Percentiles rank a stretch among this genome's conserved stretches.
phyloP scores from a whole-genome alignment of 306 rosid genomes.

The Alnus rubra region DNA sequence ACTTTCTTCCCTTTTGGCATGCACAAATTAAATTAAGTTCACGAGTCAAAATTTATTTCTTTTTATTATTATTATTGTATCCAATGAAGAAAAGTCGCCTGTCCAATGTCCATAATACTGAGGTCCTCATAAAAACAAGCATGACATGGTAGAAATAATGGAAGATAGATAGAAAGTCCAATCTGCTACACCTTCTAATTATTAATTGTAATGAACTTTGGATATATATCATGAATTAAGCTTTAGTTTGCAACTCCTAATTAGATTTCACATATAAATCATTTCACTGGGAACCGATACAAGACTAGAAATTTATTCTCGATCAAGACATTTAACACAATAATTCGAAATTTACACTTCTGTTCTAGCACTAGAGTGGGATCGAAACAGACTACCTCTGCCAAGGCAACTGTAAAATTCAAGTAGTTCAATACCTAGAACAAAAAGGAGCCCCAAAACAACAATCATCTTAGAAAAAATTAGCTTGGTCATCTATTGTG shows the following conservation, averaged over 20 bases:
- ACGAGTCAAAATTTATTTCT: too few species aligned
- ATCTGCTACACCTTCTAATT: too few species aligned
- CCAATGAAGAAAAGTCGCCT: conserved; percentile 10
- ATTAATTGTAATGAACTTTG: too few species aligned
- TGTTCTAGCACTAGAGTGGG: conserved; percentile 13
- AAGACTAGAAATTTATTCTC: conserved; percentile 8
- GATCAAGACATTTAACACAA: conserved; percentile 8
- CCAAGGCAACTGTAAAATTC: conserved; percentile 22
- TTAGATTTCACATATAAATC: neutral
- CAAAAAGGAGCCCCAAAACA: conserved; percentile 11
- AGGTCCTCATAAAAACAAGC: neutral
- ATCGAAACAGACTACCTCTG: conserved; percentile 21
- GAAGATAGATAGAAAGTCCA: neutral
- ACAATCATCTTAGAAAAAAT: conserved; percentile 32
- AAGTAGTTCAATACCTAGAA: conserved; percentile 31
- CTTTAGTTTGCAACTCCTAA: too few species aligned
- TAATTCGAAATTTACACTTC: conserved; percentile 24
- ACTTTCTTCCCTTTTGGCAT: conserved; percentile 18
- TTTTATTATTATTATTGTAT: neutral
- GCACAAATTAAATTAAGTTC: neutral
- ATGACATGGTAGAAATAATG: neutral
- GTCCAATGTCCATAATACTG: neutral
- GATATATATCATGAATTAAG: too few species aligned
- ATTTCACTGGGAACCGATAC: neutral
- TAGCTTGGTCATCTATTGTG: conserved; percentile 27